Evolutionary conservation across 805 yeast species (phyloP).

Genomic region (Pichia gijzeniarum): DNA sequence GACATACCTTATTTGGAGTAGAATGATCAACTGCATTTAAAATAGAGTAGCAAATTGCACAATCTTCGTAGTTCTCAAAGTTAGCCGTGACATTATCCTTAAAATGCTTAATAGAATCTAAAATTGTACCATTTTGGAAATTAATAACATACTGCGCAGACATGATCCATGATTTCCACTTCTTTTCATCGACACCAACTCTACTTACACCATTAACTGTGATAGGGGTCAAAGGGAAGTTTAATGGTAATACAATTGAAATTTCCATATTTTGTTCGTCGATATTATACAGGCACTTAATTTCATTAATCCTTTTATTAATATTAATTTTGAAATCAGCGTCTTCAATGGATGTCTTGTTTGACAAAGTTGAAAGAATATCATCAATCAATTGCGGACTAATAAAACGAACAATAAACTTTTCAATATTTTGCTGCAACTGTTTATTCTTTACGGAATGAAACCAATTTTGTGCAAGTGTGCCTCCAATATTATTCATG

Average conservation of each 20-base stretch:
- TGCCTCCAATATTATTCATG: slow-evolving; percentile 51
- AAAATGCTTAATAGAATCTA: slow-evolving; percentile 62
- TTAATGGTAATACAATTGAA: slow-evolving; percentile 62
- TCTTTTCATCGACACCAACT: slow-evolving; percentile 83
- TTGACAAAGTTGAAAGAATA: slow-evolving; percentile 39
- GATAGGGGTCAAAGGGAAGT: slow-evolving; percentile 74
- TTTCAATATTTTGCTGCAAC: slow-evolving; percentile 52
- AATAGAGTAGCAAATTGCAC: slow-evolving; percentile 94
- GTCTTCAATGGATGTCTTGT: slow-evolving; percentile 26
- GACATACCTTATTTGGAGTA: slow-evolving; percentile 81
- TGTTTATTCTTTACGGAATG: slow-evolving; percentile 62
- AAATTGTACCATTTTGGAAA: slow-evolving; percentile 63
- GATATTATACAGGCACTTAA: slow-evolving; percentile 64
- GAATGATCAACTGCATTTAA: slow-evolving; percentile 82
- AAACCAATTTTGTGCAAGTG: slow-evolving; percentile 63
- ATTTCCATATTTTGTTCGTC: slow-evolving; percentile 87
- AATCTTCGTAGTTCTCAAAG: slow-evolving; percentile 91
- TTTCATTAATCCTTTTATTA: slow-evolving; percentile 55
- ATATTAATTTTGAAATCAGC: slow-evolving; percentile 54
- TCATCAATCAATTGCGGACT: slow-evolving; percentile 58
- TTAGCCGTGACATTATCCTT: slow-evolving; percentile 73
- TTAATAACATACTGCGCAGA: slow-evolving; percentile 82
- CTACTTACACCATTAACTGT: slow-evolving; percentile 70
- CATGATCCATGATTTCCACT: slow-evolving; percentile 92
- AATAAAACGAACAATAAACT: slow-evolving; percentile 51